A percentile compares a stretch with the other conserved stretches of the same genome.
Evolutionary conservation across 176 grass and related monocot species (phyloP).

Genomic region (Aechmea fasciata): DNA sequence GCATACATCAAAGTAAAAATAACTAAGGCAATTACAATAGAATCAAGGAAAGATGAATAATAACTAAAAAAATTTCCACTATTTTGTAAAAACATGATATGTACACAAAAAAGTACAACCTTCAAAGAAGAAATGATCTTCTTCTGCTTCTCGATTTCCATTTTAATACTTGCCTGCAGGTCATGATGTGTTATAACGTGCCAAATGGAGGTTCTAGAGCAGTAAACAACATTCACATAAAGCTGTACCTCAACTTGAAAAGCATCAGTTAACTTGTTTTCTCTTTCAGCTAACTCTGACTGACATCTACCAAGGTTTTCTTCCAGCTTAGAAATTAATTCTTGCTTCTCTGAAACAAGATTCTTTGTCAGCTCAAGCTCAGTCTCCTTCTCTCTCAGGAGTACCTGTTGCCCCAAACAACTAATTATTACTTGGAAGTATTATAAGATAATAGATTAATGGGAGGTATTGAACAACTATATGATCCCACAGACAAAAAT

Average conservation of each 20-base stretch:
- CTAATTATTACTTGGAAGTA: neutral
- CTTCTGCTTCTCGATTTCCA: constrained; percentile 55
- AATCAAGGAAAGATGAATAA: constrained; percentile 6
- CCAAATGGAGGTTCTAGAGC: constrained; percentile 2
- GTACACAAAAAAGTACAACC: constrained; percentile 32
- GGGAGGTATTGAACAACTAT: too few species aligned
- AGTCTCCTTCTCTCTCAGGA: constrained; percentile 35
- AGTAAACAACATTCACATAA: constrained; percentile 9
- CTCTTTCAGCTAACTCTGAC: constrained; percentile 55
- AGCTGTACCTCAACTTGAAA: constrained; percentile 54
- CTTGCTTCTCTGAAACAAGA: constrained; percentile 70
- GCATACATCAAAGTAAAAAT: constrained; percentile 4
- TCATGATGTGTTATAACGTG: constrained; percentile 3
- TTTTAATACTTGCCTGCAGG: constrained; percentile 46
- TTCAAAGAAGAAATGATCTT: constrained; percentile 17
- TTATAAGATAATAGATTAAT: neutral
- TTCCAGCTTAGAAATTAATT: constrained; percentile 51
- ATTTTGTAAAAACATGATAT: neutral
- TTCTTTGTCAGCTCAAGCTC: constrained; percentile 62
- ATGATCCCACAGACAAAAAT: too few species aligned
- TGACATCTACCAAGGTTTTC: constrained; percentile 52
- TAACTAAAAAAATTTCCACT: neutral
- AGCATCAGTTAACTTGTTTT: constrained; percentile 66
- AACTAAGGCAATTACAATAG: constrained; percentile 1
- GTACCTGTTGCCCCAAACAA: constrained; percentile 23